phyloP scores from a whole-genome alignment of 768 basidiomycete genomes.

The Inosperma sp. region DNA sequence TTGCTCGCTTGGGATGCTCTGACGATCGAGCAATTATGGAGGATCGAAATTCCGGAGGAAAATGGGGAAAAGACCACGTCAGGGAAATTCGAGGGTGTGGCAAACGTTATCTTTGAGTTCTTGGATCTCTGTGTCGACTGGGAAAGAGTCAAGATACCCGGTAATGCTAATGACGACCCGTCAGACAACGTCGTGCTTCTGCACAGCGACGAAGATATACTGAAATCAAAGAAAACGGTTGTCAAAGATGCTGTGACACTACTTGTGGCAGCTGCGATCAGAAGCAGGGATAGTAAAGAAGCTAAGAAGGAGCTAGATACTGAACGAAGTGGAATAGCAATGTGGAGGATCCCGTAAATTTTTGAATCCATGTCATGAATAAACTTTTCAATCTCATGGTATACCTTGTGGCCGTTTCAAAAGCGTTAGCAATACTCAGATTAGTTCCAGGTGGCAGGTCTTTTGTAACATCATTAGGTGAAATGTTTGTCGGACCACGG shows the following conservation, averaged over 20 bases:
- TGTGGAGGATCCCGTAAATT: constrained; percentile 57
- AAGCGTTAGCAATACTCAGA: not conserved
- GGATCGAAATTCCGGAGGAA: constrained; percentile 40
- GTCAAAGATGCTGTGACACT: constrained; percentile 46
- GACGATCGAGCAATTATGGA: constrained; percentile 56
- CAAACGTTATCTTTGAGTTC: constrained; percentile 53
- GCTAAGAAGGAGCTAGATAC: constrained; percentile 53
- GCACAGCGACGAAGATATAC: constrained; percentile 15
- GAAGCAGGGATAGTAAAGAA: constrained; percentile 48
- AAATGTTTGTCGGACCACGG: too few species aligned
- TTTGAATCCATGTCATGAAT: too few species aligned
- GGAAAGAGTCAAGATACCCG: constrained; percentile 42
- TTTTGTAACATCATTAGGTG: too few species aligned
- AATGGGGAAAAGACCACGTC: constrained; percentile 28
- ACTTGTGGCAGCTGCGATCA: constrained; percentile 51
- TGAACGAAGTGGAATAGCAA: constrained; percentile 56
- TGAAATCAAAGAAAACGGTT: constrained; percentile 34
- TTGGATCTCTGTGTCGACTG: constrained; percentile 61
- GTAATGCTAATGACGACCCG: constrained; percentile 2
- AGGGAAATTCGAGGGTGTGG: constrained; percentile 48
- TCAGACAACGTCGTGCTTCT: not conserved
- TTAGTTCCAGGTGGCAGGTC: too few species aligned
- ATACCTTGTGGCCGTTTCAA: not conserved
- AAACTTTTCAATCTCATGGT: not conserved
- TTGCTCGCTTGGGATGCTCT: constrained; percentile 60